phyloP scores from a whole-genome alignment of 208 protist genomes.

The Herpetomonas tarakana region DNA sequence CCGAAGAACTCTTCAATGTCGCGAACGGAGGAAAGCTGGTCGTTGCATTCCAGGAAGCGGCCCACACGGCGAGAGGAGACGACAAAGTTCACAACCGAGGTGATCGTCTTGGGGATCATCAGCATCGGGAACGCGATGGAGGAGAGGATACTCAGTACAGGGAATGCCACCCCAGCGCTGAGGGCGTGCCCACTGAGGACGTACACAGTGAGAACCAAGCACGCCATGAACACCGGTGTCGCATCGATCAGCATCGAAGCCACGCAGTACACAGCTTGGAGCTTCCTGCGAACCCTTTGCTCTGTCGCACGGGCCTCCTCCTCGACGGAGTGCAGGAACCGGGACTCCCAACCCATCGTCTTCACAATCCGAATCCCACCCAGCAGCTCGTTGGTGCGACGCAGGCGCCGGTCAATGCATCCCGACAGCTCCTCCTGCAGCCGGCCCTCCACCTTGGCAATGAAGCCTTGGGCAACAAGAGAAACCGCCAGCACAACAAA shows the following conservation, averaged over 20 bases:
- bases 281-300: slow-evolving; percentile 19
- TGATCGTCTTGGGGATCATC: slow-evolving; percentile 70
- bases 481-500: slow-evolving; percentile 50
- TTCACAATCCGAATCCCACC: slow-evolving; percentile 90
- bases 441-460: slow-evolving; percentile 26
- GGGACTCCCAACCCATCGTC: slow-evolving; percentile 89
- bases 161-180: slow-evolving; percentile 74
- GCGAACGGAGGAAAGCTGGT: too few relatives aligned
- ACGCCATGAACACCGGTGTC: slow-evolving; percentile 44
- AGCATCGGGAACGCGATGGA: slow-evolving; percentile 72
- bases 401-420: slow-evolving; percentile 82
- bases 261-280: slow-evolving; percentile 24
- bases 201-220: slow-evolving; percentile 42
- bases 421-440: slow-evolving; percentile 18
- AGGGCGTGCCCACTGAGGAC: slow-evolving; percentile 41
- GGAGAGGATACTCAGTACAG: slow-evolving; percentile 69
- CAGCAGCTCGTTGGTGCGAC: slow-evolving; percentile 90
- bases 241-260: slow-evolving; percentile 42
- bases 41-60: slow-evolving; percentile 62
- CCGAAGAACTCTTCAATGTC: too few relatives aligned
- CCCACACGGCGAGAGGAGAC: slow-evolving; percentile 70
- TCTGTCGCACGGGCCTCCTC: slow-evolving; percentile 32
- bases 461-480: slow-evolving; percentile 58
- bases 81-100: slow-evolving; percentile 44
- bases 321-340: slow-evolving; percentile 38